A percentile compares a stretch with the other conserved stretches of the same genome.
phyloP scores from a whole-genome alignment of 352 stramenopile genomes.

The Phytophthora idaei region DNA sequence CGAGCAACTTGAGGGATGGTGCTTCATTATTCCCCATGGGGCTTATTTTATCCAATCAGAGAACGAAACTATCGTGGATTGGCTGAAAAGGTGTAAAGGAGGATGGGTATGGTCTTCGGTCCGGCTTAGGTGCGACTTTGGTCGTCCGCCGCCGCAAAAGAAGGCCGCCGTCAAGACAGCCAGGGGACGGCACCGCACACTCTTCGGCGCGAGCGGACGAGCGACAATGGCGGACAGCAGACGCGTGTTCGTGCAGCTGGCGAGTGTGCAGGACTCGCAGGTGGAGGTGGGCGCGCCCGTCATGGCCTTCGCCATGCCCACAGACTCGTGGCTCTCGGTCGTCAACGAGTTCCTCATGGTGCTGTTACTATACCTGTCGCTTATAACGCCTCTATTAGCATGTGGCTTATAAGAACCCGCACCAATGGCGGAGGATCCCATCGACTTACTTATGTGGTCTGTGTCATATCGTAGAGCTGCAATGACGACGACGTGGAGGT shows the following conservation, averaged over 20 bases:
- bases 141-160: constrained; percentile 16
- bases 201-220: constrained; percentile 20
- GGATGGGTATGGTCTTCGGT: constrained; percentile 20
- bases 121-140: constrained; percentile 25
- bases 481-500: constrained; percentile 80
- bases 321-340: constrained; percentile 62
- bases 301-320: constrained; percentile 69
- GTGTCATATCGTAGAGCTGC: constrained; percentile 51
- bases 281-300: constrained; percentile 39
- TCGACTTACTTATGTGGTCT: constrained; percentile 1
- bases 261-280: constrained; percentile 28
- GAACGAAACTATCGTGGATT: neutral
- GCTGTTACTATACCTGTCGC: constrained; percentile 1
- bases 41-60: constrained; percentile 8
- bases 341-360: constrained; percentile 88
- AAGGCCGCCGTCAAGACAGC: constrained; percentile 8
- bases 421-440: neutral
- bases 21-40: neutral
- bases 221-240: constrained; percentile 50
- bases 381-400: constrained; percentile 3
- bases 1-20: constrained; percentile 5
- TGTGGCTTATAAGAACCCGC: constrained; percentile 6
- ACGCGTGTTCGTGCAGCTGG: constrained; percentile 79
- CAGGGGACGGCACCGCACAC: constrained; percentile 17
- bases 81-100: constrained; percentile 5